phyloP scores from a whole-genome alignment of 129 eudicot species.

The Flaveria ramosissima region DNA sequence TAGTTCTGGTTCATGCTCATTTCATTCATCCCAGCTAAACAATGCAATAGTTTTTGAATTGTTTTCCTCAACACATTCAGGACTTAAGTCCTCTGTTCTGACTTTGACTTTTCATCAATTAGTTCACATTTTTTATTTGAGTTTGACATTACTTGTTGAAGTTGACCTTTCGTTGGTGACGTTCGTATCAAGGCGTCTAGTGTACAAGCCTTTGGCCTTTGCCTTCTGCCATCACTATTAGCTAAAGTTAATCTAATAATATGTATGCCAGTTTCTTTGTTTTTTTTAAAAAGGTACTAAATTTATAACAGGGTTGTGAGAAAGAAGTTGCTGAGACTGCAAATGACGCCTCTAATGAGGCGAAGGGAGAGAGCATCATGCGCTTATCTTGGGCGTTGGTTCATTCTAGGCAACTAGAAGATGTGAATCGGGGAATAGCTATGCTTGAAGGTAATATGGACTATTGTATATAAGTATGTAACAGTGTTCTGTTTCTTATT shows the following conservation, averaged over 20 bases:
- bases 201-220: not conserved
- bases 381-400: slow-evolving; percentile 74
- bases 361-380: slow-evolving; percentile 54
- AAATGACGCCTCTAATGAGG: slow-evolving; percentile 50
- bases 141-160: too few species aligned
- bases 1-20: too few species aligned
- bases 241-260: not conserved
- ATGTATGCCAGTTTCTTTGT: not conserved
- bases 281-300: not conserved
- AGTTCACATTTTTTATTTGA: too few species aligned
- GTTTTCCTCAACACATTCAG: too few species aligned
- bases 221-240: not conserved
- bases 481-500: not conserved
- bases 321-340: slow-evolving; percentile 60
- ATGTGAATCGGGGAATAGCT: slow-evolving; percentile 74
- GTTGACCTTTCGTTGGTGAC: too few species aligned
- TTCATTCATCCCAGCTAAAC: too few species aligned
- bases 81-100: too few species aligned
- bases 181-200: too few species aligned
- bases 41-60: too few species aligned
- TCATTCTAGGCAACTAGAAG: slow-evolving; percentile 64
- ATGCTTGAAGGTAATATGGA: slow-evolving; percentile 57
- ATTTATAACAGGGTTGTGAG: slow-evolving; percentile 55
- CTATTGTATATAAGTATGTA: slow-evolving; percentile 6
- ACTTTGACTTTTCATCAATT: too few species aligned